These are phyloP conservation scores for Fusarium sp. DNA, from an alignment of 2,329 filamentous ascomycete species.

Conservation along the genomic window DNA sequence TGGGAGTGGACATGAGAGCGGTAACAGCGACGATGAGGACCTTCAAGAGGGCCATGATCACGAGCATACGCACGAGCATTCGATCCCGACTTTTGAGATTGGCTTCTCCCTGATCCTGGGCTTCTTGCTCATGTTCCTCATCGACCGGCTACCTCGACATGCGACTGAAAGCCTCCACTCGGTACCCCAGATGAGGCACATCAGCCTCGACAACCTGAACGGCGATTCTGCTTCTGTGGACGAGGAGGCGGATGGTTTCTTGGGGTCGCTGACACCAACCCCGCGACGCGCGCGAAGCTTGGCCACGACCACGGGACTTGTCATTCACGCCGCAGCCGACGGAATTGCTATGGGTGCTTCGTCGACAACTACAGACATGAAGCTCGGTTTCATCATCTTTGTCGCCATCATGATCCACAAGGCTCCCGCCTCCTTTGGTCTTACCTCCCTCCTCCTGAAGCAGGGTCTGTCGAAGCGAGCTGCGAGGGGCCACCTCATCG, in stretches of 20 bases:
- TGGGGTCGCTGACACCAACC: constrained; percentile 68
- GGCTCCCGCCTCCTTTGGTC: constrained; percentile 92
- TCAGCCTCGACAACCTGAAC: constrained; percentile 86
- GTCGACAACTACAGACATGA: constrained; percentile 77
- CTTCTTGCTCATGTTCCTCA: constrained; percentile 96
- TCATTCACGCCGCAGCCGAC: constrained; percentile 95
- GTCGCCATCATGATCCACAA: constrained; percentile 98
- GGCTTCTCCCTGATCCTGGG: constrained; percentile 88
- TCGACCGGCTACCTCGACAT: constrained; percentile 86
- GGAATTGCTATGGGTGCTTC: constrained; percentile 96
- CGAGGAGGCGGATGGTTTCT: constrained; percentile 68
- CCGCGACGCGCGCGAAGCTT: constrained; percentile 72
- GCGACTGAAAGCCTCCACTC: constrained; percentile 73
- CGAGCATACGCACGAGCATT: constrained; percentile 50
- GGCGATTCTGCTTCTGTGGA: constrained; percentile 63
- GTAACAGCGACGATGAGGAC: constrained; percentile 49
- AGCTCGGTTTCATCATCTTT: constrained; percentile 91
- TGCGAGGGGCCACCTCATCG: constrained; percentile 84
- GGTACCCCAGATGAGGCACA: constrained; percentile 80
- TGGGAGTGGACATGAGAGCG: constrained; percentile 27
- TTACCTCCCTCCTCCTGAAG: constrained; percentile 90
- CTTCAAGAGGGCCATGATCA: constrained; percentile 48
- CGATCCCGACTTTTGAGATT: constrained; percentile 78
- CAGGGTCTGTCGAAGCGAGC: constrained; percentile 90
- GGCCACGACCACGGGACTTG: constrained; percentile 91